Conservation (phyloP, 2,329 filamentous ascomycete species). For the Westerdykella ornata region DNA sequence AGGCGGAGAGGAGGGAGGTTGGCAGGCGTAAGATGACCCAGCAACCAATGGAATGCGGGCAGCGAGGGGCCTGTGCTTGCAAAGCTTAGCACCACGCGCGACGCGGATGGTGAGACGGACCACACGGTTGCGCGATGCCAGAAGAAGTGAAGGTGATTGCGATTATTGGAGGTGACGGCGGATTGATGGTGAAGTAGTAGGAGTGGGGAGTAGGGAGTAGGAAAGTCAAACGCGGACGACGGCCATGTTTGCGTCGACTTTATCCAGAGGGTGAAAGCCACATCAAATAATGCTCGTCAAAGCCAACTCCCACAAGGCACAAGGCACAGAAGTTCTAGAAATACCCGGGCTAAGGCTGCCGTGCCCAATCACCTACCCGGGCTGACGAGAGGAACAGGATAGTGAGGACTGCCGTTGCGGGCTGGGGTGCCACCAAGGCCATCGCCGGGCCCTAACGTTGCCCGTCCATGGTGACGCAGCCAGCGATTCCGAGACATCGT, state of each 20-base stretch:
- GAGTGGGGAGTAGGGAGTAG: too few relatives aligned
- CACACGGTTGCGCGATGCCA: neutral
- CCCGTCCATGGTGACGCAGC: too few relatives aligned
- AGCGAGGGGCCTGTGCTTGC: constrained; percentile 3
- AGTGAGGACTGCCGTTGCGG: constrained; percentile 3
- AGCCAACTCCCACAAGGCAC: constrained; percentile 3
- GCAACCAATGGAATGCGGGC: constrained; percentile 13
- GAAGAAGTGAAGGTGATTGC: neutral
- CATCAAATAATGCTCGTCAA: constrained; percentile 2
- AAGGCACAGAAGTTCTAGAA: neutral
- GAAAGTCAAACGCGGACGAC: too few relatives aligned
- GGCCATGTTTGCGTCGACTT: too few relatives aligned
- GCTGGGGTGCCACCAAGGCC: constrained; percentile 24
- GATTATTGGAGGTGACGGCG: neutral
- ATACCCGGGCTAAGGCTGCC: constrained; percentile 13
- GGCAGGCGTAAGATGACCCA: neutral
- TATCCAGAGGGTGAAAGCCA: too few relatives aligned
- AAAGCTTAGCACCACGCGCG: neutral
- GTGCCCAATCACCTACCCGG: constrained; percentile 2
- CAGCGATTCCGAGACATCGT: too few relatives aligned
- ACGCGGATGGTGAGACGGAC: neutral
- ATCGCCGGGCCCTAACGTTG: neutral
- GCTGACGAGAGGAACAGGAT: too few relatives aligned
- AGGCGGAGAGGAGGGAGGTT: constrained; percentile 8
- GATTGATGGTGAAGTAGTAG: neutral